These are phyloP conservation scores for Chalciporus pseudorubinellus DNA, from an alignment of 768 basidiomycete genomes.

Conservation along the genomic window DNA sequence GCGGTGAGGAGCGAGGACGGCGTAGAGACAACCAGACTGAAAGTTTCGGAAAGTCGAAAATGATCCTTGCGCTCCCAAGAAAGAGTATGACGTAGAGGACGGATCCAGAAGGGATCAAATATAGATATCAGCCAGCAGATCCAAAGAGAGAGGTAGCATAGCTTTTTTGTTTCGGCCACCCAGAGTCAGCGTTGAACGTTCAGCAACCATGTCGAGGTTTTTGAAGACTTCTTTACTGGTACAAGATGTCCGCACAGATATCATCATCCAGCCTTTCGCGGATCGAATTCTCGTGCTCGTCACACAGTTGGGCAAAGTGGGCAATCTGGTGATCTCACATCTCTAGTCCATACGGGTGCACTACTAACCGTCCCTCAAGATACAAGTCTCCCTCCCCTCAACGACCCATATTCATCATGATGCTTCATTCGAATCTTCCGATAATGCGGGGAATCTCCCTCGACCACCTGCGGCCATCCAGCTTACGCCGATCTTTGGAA, in stretches of 20 bases:
- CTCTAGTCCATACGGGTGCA: not conserved
- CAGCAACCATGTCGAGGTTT: conserved; percentile 23
- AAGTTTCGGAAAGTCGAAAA: too few species aligned
- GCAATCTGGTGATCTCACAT: conserved; percentile 60
- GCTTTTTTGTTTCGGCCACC: too few species aligned
- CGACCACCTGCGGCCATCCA: conserved; percentile 69
- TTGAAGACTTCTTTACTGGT: conserved; percentile 50
- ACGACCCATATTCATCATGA: conserved; percentile 51
- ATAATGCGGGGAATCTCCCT: conserved; percentile 44
- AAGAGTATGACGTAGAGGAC: too few species aligned
- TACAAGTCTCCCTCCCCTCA: conserved; percentile 74
- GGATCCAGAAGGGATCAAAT: too few species aligned
- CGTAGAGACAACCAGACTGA: too few species aligned
- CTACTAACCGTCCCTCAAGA: conserved; percentile 42
- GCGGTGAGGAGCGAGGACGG: too few species aligned
- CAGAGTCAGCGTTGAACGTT: too few species aligned
- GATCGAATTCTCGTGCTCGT: conserved; percentile 85
- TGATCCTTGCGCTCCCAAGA: too few species aligned
- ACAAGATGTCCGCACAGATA: conserved; percentile 61
- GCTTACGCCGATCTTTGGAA: conserved; percentile 76
- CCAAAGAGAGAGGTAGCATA: too few species aligned
- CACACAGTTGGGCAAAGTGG: conserved; percentile 90
- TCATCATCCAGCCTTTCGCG: conserved; percentile 74
- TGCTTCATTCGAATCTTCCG: conserved; percentile 34
- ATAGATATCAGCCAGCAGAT: not conserved